A percentile compares a stretch with the other conserved stretches of the same genome.
Evolutionary conservation across 1,284 basidiomycete genomes (phyloP).

Genomic region (Gastroboletus turbinatus): DNA sequence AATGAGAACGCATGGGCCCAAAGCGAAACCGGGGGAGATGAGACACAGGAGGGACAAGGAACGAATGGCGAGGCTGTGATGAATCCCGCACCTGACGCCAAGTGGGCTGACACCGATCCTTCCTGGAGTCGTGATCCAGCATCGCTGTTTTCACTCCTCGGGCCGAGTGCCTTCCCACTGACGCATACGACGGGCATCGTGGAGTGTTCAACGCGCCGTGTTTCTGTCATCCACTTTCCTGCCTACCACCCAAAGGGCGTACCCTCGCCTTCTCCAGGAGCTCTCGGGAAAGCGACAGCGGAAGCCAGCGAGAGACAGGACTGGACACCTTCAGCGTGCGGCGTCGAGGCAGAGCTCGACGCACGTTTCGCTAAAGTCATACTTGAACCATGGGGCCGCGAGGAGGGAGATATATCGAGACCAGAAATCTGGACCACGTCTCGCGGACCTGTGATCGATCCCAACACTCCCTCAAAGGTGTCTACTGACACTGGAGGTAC

Average conservation of each 20-base stretch:
- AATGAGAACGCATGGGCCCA: slow-evolving; percentile 18
- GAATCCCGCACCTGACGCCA: background rate
- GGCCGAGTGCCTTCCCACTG: slow-evolving; percentile 45
- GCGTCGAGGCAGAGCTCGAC: slow-evolving; percentile 52
- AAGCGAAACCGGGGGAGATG: slow-evolving; percentile 5
- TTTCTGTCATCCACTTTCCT: slow-evolving; percentile 37
- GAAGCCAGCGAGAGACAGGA: background rate
- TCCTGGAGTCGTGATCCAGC: slow-evolving; percentile 30
- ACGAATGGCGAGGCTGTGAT: background rate
- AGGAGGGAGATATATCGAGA: slow-evolving; percentile 39
- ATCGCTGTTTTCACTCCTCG: slow-evolving; percentile 41
- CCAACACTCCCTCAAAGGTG: slow-evolving; percentile 8
- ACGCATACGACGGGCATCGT: slow-evolving; percentile 52
- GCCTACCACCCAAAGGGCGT: slow-evolving; percentile 12
- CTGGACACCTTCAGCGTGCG: slow-evolving; percentile 35
- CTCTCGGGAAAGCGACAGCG: background rate
- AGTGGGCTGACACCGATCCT: slow-evolving; percentile 18
- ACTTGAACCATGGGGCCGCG: slow-evolving; percentile 53
- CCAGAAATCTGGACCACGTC: slow-evolving; percentile 45
- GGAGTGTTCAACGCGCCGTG: slow-evolving; percentile 48
- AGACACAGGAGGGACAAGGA: slow-evolving; percentile 10
- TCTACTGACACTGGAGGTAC: background rate
- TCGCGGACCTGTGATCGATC: slow-evolving; percentile 40
- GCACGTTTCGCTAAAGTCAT: slow-evolving; percentile 48
- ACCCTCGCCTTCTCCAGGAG: background rate